phyloP scores from a whole-genome alignment of 495 filamentous ascomycete species.

The Letharia lupina region DNA sequence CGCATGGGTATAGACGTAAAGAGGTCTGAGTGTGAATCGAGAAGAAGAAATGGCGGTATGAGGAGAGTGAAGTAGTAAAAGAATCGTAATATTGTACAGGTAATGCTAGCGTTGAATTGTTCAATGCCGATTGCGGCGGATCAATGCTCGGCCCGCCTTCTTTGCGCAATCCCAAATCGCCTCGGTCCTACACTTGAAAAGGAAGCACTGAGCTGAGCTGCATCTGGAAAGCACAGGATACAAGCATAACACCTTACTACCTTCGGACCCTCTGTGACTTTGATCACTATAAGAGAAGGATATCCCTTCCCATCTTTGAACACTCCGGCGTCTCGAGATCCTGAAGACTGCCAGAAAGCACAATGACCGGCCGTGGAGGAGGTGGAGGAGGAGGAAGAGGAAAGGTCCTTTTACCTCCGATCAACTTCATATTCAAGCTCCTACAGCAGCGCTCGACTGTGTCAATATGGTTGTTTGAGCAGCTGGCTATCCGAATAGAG shows the following conservation, averaged over 20 bases:
- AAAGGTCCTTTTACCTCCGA: slow-evolving; percentile 89
- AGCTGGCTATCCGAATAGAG: slow-evolving; percentile 85
- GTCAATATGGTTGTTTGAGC: slow-evolving; percentile 94
- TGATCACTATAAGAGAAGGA: no score
- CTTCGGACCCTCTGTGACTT: background rate
- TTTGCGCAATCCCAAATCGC: background rate
- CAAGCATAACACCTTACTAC: background rate
- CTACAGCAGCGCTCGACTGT: slow-evolving; percentile 82
- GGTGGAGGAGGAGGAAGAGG: slow-evolving; percentile 60
- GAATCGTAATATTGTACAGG: background rate
- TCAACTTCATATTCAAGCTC: slow-evolving; percentile 98
- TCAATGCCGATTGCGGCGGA: background rate
- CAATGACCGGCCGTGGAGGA: slow-evolving; percentile 65
- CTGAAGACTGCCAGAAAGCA: background rate
- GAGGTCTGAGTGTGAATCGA: background rate
- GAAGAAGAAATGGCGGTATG: background rate
- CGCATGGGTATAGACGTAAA: background rate
- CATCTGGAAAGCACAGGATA: background rate
- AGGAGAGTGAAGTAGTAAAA: background rate
- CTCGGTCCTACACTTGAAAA: no score
- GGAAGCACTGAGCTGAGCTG: no score
- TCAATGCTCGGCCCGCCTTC: background rate
- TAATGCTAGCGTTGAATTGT: background rate
- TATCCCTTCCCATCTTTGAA: background rate
- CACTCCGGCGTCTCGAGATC: background rate